phyloP scores from a whole-genome alignment of 106 monocot genomes.

The Chionographis japonica region DNA sequence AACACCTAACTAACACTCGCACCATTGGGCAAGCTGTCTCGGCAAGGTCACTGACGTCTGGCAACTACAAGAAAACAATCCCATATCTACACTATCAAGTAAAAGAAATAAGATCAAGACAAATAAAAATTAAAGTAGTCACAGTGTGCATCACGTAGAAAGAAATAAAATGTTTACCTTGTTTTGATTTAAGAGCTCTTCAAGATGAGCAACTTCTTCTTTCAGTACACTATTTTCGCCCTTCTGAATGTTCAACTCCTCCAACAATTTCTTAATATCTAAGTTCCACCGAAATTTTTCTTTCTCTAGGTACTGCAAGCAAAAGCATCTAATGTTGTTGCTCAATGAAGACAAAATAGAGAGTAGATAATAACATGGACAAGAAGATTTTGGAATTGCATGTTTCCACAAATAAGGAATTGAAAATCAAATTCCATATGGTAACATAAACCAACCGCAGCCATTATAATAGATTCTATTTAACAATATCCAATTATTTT shows the following conservation, averaged over 20 bases:
- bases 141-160: background rate
- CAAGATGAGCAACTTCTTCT: constrained; percentile 23
- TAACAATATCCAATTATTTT: too few relatives aligned
- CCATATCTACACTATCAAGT: background rate
- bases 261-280: constrained; percentile 28
- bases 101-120: constrained; percentile 1
- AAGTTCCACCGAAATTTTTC: constrained; percentile 34
- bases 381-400: too few relatives aligned
- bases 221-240: constrained; percentile 23
- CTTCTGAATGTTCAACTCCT: constrained; percentile 35
- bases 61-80: too few relatives aligned
- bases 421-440: too few relatives aligned
- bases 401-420: too few relatives aligned
- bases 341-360: background rate
- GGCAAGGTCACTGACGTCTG: too few relatives aligned
- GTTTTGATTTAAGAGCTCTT: constrained; percentile 28
- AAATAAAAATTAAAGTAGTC: too few relatives aligned
- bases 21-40: too few relatives aligned
- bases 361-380: background rate
- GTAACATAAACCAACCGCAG: too few relatives aligned
- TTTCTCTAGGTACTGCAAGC: constrained; percentile 34
- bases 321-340: constrained; percentile 3
- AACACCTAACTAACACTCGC: too few relatives aligned
- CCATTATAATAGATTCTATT: too few relatives aligned
- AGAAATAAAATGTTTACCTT: constrained; percentile 25